Base-by-base conservation (phyloP, 805 yeast species). In the Candida dajiaensis region DNA sequence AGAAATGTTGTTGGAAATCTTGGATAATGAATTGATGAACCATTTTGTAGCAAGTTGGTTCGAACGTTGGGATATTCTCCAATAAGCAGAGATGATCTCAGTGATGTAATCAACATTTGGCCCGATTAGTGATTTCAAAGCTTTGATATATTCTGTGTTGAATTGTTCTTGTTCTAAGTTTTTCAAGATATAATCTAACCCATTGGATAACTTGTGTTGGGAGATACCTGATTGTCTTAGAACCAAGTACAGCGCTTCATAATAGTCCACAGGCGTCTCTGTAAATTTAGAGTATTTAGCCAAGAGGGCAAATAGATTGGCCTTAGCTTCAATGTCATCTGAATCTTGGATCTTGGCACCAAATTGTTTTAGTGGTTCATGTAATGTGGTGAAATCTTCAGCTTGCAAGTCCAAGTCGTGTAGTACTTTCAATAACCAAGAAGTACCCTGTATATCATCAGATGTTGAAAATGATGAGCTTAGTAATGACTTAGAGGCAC, bases 351-450 rank as follows among this genome's bases (percentile, higher is more conserved):
- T 47, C 4, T 41, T 16, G 6, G 48, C 31, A 5, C 57, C 56
- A 39, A 57, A 48, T 7, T 41, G 42, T 29, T 47, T 41, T 16
- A 55, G 37, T 0, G 46, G 21, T 1, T 46, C 46, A 6, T 42
- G 37, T 10, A 62, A 40, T 3, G 40, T 29, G 9, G 44, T 41
- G 13, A 45, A 46, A 12, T 51, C 53, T 1, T 41, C 40, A 1
- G 31, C 15, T 1, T 38, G 21, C 11, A 54, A 44, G 7, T 58
- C 52, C 4, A 64, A 40, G 3, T 44, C 21, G 35, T 59, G 60
- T n/a, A 70, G 48, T 6, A 62, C 52, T 1, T 55, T 54, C 44
- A 71, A 50, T 2, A 68, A 36, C 73, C 74, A 69, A 5, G 64
- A 40, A 2, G 50, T 44, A 28, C 42, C 44, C 2, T 10, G 11